Evolutionary conservation across 805 yeast genomes (phyloP).

Genomic region (Priceomyces haplophilus): DNA sequence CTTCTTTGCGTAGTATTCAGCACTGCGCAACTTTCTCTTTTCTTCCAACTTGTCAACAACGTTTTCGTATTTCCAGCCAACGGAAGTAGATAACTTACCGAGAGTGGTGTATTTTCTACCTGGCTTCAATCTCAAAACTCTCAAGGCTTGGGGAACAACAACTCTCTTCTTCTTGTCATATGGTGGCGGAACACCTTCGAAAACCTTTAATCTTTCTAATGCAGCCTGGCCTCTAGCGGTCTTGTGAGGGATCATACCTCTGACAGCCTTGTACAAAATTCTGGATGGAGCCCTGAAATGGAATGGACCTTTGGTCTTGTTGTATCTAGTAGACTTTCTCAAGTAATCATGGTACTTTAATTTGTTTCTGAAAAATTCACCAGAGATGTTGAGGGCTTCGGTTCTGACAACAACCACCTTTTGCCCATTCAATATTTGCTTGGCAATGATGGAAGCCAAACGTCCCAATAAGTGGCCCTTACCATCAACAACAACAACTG

Average conservation of each 20-base stretch:
- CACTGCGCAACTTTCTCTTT: constrained; percentile 98
- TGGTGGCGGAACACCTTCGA: constrained; percentile 99
- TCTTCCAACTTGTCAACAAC: constrained; percentile 97
- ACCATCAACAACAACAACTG: constrained; percentile 98
- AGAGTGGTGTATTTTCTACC: constrained; percentile 99
- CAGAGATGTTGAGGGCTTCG: constrained; percentile 97
- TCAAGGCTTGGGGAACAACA: constrained; percentile 99
- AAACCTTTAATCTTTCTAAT: constrained; percentile 97
- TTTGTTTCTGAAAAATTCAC: constrained; percentile 99
- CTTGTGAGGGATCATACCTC: constrained; percentile 99
- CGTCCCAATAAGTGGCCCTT: constrained; percentile 99
- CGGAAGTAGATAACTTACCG: constrained; percentile 92
- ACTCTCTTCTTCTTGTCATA: constrained; percentile 99
- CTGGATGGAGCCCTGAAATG: constrained; percentile 99
- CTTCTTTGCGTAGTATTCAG: constrained; percentile 99
- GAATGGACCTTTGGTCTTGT: constrained; percentile 99
- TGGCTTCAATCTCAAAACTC: constrained; percentile 98
- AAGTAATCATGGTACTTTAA: constrained; percentile 99
- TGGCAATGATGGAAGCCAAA: constrained; percentile 97
- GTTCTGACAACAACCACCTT: constrained; percentile 96
- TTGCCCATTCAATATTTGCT: constrained; percentile 98
- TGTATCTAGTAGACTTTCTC: constrained; percentile 98
- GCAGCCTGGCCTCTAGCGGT: constrained; percentile 99
- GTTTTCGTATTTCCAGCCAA: constrained; percentile 99
- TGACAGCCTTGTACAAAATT: constrained; percentile 98